Percentiles rank a stretch among this genome's conserved stretches.
Conservation (phyloP, 768 basidiomycete genomes). For the Stropharia rugosoannulata region DNA sequence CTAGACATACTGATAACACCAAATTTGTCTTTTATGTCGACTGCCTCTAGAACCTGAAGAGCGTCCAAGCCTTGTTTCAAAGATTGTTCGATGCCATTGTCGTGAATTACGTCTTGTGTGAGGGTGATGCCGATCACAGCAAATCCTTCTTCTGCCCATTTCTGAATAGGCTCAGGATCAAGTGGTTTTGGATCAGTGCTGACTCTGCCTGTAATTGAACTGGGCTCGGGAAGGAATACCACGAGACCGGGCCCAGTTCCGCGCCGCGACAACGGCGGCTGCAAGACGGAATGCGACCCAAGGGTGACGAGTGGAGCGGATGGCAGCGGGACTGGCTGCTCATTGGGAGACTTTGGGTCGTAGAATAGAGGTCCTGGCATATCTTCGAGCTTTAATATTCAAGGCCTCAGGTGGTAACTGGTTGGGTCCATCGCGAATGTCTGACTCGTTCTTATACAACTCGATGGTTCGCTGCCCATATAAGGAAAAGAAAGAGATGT, state of each 20-base stretch:
- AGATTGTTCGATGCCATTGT: constrained; percentile 12
- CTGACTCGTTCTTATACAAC: too few relatives aligned
- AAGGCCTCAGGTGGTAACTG: too few relatives aligned
- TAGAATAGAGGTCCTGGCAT: constrained; percentile 2
- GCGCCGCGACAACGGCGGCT: constrained; percentile 47
- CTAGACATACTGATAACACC: constrained; percentile 9
- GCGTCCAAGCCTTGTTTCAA: constrained; percentile 33
- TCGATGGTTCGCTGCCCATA: too few relatives aligned
- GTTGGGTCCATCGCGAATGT: too few relatives aligned
- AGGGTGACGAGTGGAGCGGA: constrained; percentile 34
- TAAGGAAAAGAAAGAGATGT: too few relatives aligned
- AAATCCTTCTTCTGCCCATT: constrained; percentile 58
- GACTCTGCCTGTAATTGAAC: constrained; percentile 20
- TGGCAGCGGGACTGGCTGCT: constrained; percentile 42
- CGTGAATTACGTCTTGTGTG: too few relatives aligned
- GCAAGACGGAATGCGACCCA: constrained; percentile 34
- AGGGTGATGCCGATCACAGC: constrained; percentile 40
- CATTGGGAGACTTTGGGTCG: constrained; percentile 17
- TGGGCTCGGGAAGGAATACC: constrained; percentile 36
- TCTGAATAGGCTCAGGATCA: constrained; percentile 48
- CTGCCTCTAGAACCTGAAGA: constrained; percentile 32
- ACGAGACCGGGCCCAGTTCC: constrained; percentile 49
- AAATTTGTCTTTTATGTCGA: constrained; percentile 44
- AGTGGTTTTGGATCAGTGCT: constrained; percentile 27
- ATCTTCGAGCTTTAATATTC: too few relatives aligned